These are phyloP conservation scores for Rachicladosporium sp. DNA, from an alignment of 2,329 filamentous ascomycete species.

Conservation along the genomic window DNA sequence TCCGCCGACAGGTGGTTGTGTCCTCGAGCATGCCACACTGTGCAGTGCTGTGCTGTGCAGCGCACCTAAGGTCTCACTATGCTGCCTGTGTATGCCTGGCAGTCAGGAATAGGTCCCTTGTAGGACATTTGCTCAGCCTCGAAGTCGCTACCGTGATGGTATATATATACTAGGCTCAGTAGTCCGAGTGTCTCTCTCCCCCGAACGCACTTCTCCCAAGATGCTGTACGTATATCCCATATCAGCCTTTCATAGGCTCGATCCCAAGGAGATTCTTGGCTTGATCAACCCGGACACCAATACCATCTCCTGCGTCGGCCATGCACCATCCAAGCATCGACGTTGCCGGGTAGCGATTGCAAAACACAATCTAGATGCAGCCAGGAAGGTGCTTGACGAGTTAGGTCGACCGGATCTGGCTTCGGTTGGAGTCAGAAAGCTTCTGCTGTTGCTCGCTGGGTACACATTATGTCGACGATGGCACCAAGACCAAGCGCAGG, in stretches of 20 bases:
- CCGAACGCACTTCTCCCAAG: too few species aligned
- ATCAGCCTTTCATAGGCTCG: not conserved
- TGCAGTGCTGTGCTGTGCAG: too few species aligned
- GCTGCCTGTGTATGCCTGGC: too few species aligned
- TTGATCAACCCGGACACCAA: constrained; percentile 1
- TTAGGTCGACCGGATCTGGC: not conserved
- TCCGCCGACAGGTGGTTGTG: too few species aligned
- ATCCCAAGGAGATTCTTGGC: not conserved
- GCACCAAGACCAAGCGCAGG: constrained; percentile 1
- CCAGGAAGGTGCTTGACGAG: not conserved
- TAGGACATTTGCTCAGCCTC: too few species aligned
- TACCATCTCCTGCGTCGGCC: constrained; percentile 1
- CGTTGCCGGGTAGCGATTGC: not conserved
- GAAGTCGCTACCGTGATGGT: too few species aligned
- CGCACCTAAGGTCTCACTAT: too few species aligned
- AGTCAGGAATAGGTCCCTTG: too few species aligned
- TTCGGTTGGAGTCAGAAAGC: not conserved
- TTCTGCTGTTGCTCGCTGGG: not conserved
- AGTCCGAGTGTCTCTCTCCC: too few species aligned
- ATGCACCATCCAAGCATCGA: not conserved
- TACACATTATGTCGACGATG: constrained; percentile 1
- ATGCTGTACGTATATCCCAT: not conserved
- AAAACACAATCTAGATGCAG: not conserved
- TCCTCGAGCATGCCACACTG: too few species aligned
- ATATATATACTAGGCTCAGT: too few species aligned